These are phyloP conservation scores for Rhodotorula babjevae DNA, from an alignment of 768 basidiomycete genomes.

Conservation along the genomic window DNA sequence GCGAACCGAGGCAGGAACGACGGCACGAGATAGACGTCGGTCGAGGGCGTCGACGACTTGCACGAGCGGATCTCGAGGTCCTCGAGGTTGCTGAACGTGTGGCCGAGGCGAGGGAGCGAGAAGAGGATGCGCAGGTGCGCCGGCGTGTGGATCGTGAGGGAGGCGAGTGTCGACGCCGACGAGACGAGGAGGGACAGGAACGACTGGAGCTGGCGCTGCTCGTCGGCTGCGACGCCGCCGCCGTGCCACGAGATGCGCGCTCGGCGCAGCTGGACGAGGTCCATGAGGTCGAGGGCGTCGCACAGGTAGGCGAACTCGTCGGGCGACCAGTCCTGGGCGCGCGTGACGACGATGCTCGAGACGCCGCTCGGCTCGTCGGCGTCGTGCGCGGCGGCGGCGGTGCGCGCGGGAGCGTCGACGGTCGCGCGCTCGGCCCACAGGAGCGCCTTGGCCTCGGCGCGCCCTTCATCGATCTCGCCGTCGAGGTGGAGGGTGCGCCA, in stretches of 20 bases:
- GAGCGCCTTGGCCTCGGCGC: constrained; percentile 1
- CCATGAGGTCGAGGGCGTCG: constrained; percentile 10
- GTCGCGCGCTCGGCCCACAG: neutral
- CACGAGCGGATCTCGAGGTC: constrained; percentile 5
- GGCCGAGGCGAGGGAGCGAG: constrained; percentile 1
- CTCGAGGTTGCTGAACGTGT: neutral
- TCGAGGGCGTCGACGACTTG: neutral
- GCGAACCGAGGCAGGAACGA: constrained; percentile 8
- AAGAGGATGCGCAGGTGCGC: constrained; percentile 12
- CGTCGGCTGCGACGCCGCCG: neutral
- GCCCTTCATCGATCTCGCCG: constrained; percentile 2
- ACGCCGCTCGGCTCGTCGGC: neutral
- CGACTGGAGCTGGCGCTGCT: constrained; percentile 1
- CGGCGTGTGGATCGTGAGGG: constrained; percentile 10
- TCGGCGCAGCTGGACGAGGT: neutral
- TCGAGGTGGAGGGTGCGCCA: constrained; percentile 9
- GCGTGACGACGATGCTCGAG: neutral
- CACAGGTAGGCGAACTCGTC: constrained; percentile 8
- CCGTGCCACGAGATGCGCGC: constrained; percentile 7
- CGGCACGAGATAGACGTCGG: constrained; percentile 4
- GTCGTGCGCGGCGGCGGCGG: neutral
- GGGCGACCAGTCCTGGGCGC: neutral
- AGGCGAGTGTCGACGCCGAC: neutral
- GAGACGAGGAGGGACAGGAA: constrained; percentile 5
- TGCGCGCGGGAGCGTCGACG: too few relatives aligned